Percentiles rank a stretch among this genome's conserved stretches.
Evolutionary conservation across 1,284 basidiomycete species (phyloP).

Genomic region (Microbotryomycetes sp.): DNA sequence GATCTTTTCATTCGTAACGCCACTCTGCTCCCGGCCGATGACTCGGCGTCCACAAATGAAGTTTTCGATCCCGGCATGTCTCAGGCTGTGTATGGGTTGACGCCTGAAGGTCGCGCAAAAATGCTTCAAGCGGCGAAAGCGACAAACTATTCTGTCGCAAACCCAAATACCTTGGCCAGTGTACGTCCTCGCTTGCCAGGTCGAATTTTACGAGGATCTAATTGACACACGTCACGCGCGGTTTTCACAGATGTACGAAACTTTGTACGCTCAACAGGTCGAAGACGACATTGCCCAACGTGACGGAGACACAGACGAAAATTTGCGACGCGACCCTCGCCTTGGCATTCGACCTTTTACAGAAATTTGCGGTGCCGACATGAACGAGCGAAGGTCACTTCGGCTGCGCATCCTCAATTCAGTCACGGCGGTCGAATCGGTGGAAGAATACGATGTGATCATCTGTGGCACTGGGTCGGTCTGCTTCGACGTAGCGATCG

Average conservation of each 20-base stretch:
- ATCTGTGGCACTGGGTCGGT: constrained; percentile 51
- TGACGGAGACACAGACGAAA: background rate
- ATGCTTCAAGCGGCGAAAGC: constrained; percentile 49
- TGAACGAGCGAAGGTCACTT: constrained; percentile 24
- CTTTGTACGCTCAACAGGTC: constrained; percentile 54
- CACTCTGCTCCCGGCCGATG: constrained; percentile 54
- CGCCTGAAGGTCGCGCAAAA: constrained; percentile 39
- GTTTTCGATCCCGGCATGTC: constrained; percentile 54
- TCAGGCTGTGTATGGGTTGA: constrained; percentile 30
- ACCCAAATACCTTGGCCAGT: constrained; percentile 41
- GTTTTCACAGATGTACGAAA: constrained; percentile 49
- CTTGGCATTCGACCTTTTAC: constrained; percentile 42
- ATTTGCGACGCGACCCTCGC: constrained; percentile 15
- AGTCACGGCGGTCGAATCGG: constrained; percentile 7
- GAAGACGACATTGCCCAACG: constrained; percentile 42
- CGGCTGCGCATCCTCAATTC: constrained; percentile 20
- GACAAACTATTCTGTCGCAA: constrained; percentile 57
- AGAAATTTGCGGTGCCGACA: constrained; percentile 27
- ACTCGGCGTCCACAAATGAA: constrained; percentile 56
- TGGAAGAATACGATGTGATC: constrained; percentile 49
- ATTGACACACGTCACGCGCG: too few relatives aligned
- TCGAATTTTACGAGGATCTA: background rate
- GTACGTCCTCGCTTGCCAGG: constrained; percentile 7
- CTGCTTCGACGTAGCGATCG: background rate
- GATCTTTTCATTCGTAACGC: constrained; percentile 55